Evolutionary conservation across 2,329 filamentous ascomycete genomes (phyloP), one percentile per base, ranked within the genome.

Genomic region (Talaromyces sp.): DNA sequence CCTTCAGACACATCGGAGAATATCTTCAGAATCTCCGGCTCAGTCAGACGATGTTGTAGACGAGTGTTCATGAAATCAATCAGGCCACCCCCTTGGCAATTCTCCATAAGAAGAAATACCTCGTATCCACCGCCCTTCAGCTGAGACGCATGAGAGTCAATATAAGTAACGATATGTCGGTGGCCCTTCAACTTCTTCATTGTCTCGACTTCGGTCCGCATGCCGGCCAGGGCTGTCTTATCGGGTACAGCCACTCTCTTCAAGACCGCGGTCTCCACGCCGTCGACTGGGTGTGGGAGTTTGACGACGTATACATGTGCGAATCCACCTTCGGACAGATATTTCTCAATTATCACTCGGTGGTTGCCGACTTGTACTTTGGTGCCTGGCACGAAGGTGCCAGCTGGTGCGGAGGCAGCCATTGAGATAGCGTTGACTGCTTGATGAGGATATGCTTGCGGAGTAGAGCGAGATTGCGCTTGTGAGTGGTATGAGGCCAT

Each of bases 11-110:
- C 92, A 77, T 99, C 95, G 61, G 90, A 90, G 80, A 99, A 98
- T 79, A 99, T 98, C 82, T 93, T 91, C 72, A 99, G 83, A 71
- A 99, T 97, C 83, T 99, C 95, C 59, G 95, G 94, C 81, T 99
- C 95, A 40, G 94, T 99, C 78, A 99, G 84, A 60, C 95, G 91
- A 77, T 99, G 93, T 80, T 99, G 95, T 73, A 99, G 82, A 62
- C 95, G 88, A 40, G 95, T 99, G 80, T 99, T 99, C 95, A 99
- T 99, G 77, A 98, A 99, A 81, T 99, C 95, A 76, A 99, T 99
- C 76, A 99, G 81, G 40, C 95, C 94, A 69, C 95, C 95, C 60
- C 95, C 95, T 73, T 91, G 88, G 81, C 95, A 99, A 79, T 90
- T 97, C 77, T 99, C 95, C 95, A 99, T 99, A 69, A 99, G 88